Percentiles rank a stretch among this genome's conserved stretches.
These are phyloP conservation scores for Gracilaria vermiculophylla DNA, from an alignment of 23 red algal species.

Conservation along the genomic window DNA sequence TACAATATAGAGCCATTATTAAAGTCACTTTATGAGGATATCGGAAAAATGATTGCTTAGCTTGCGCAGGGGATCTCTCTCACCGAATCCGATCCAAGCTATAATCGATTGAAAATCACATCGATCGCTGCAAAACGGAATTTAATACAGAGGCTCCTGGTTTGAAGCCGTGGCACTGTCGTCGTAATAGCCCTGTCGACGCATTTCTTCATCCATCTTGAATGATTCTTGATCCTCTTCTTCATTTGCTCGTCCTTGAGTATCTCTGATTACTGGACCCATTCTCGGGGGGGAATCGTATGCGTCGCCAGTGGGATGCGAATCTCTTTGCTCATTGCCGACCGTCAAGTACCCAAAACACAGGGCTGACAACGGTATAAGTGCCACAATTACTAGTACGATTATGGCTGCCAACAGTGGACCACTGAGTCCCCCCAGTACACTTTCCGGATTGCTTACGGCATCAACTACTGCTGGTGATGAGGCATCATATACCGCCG, in stretches of 20 bases:
- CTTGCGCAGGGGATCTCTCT: not conserved
- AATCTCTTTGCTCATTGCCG: not conserved
- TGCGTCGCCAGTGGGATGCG: not conserved
- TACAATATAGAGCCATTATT: not conserved
- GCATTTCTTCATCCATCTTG: conserved; percentile 6
- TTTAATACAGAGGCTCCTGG: not conserved
- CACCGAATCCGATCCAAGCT: not conserved
- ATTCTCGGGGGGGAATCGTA: not conserved
- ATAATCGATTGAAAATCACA: not conserved
- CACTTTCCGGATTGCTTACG: not conserved
- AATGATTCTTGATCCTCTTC: conserved; percentile 7
- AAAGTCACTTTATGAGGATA: not conserved
- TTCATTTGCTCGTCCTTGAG: not conserved
- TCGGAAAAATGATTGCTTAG: not conserved
- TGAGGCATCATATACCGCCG: not conserved
- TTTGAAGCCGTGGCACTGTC: not conserved
- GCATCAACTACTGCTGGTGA: not conserved
- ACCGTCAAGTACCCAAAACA: not conserved
- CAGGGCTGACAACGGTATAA: not conserved
- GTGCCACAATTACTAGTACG: not conserved
- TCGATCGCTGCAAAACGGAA: not conserved
- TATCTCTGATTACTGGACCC: not conserved
- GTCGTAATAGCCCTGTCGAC: not conserved
- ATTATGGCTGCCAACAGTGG: not conserved
- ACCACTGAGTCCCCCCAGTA: not conserved